Base-by-base conservation (phyloP, 805 yeast genomes). In the Myxozyma lipomycoides region DNA sequence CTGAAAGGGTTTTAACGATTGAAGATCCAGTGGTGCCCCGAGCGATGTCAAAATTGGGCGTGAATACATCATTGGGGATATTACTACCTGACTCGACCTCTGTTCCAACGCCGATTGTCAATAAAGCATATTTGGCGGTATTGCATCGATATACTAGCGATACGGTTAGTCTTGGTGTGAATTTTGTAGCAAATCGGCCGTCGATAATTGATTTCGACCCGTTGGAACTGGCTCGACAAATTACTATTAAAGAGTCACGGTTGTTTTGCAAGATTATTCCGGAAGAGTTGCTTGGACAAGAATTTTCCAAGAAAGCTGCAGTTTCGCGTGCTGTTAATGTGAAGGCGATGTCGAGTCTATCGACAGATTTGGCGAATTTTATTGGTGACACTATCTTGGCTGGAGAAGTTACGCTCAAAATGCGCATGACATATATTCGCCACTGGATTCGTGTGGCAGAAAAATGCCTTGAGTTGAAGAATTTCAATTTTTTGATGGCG, bases 401-500 rank as follows among this genome's bases (percentile, higher is more conserved):
- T 38, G 68, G 71, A 6, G 95, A 87, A 46, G 65, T 78, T 2
- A 37, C 56, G 24, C 45, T 51, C 18, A 77, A 79, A 58, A 79
- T 78, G 57, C 76, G 98, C 60, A 88, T 85, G 1, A 78, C 73
- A 42, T 68, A 81, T 4, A 80, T 91, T 55, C 75, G 82, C 50
- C 85, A 79, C 67, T 87, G 87, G 64, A 84, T 91, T 36, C 76
- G 75, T 28, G 85, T 87, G 26, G 95, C 96, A 1, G 89, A 84
- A 53, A 78, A 80, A 61, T 81, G 95, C 62, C 74, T 86, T 26
- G 77, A 74, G 50, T 70, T 86, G 61, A 86, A 87, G 63, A 91
- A 91, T 65, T 91, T 81, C 64, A 84, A 95, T 7, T 82, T 95
- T 4, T 84, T 91, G 93, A 90, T 96, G 4, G 96, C 97, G 1